Conservation (phyloP, 495 filamentous ascomycete genomes). For the Cercophora sp. region DNA sequence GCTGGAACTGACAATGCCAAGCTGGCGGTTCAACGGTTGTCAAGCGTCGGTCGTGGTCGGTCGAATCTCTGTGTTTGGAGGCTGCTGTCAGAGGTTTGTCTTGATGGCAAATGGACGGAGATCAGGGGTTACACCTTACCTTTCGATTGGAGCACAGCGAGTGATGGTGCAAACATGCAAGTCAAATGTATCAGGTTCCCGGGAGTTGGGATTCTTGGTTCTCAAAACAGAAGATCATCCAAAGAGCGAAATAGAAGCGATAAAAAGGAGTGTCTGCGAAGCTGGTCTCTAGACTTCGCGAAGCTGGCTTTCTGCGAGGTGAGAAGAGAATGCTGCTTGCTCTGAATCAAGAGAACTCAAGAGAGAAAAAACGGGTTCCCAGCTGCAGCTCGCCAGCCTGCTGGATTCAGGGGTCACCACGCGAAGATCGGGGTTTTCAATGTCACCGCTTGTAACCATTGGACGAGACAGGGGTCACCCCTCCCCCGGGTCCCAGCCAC, state of each 20-base stretch:
- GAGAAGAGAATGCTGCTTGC: background rate
- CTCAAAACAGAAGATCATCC: constrained; percentile 7
- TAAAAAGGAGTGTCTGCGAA: constrained; percentile 20
- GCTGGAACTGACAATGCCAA: constrained; percentile 4
- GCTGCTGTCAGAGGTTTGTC: constrained; percentile 26
- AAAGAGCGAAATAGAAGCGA: constrained; percentile 14
- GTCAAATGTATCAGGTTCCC: constrained; percentile 16
- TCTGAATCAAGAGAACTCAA: too few species aligned
- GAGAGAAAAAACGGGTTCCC: too few species aligned
- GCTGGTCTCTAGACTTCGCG: background rate
- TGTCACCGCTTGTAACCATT: constrained; percentile 22
- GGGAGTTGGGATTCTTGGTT: background rate
- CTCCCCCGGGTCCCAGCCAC: background rate
- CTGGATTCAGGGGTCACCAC: constrained; percentile 25
- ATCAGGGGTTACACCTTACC: constrained; percentile 27
- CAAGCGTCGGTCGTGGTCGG: background rate
- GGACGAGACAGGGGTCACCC: constrained; percentile 16
- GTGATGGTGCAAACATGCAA: constrained; percentile 19
- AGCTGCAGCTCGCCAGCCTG: constrained; percentile 19
- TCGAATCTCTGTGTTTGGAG: constrained; percentile 9
- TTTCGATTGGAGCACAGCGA: constrained; percentile 25
- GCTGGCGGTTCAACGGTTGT: constrained; percentile 8
- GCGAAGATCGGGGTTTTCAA: constrained; percentile 12
- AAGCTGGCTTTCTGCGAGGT: background rate
- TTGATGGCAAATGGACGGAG: constrained; percentile 19